A percentile compares a stretch with the other conserved stretches of the same genome.
phyloP scores from a whole-genome alignment of 345 rosid genomes.

The Microthlaspi erraticum region DNA sequence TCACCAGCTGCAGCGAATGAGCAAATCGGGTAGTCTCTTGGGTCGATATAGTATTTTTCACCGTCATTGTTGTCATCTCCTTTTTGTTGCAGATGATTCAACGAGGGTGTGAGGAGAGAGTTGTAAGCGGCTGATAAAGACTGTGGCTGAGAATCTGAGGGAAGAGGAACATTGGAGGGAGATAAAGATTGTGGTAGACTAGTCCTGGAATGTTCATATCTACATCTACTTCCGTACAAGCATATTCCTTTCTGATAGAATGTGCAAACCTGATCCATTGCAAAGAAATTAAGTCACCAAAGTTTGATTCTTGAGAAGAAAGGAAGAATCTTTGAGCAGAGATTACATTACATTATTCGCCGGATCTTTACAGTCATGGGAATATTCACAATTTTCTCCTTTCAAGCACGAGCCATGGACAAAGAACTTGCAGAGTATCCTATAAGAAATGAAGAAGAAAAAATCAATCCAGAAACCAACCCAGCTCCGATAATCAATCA shows the following conservation, averaged over 20 bases:
- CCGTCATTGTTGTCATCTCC: conserved; percentile 47
- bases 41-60: conserved; percentile 42
- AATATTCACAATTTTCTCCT: conserved; percentile 92
- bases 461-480: too few relatives aligned
- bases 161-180: conserved; percentile 46
- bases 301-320: background rate
- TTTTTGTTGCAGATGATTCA: conserved; percentile 43
- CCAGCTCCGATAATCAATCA: conserved; percentile 1
- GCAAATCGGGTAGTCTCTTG: conserved; percentile 70
- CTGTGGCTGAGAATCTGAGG: conserved; percentile 35
- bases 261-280: conserved; percentile 79
- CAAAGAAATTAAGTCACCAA: too few relatives aligned
- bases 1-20: conserved; percentile 87
- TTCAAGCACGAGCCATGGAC: conserved; percentile 91
- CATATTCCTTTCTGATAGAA: conserved; percentile 91
- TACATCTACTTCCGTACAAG: conserved; percentile 79
- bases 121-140: conserved; percentile 47
- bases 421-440: conserved; percentile 85
- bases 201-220: conserved; percentile 75
- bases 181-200: conserved; percentile 53
- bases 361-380: conserved; percentile 78
- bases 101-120: conserved; percentile 47
- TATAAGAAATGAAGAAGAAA: too few relatives aligned
- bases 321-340: background rate
- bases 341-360: conserved; percentile 60